These are phyloP conservation scores for Puccinia horiana DNA, from an alignment of 1,284 basidiomycete species.

Conservation along the genomic window DNA sequence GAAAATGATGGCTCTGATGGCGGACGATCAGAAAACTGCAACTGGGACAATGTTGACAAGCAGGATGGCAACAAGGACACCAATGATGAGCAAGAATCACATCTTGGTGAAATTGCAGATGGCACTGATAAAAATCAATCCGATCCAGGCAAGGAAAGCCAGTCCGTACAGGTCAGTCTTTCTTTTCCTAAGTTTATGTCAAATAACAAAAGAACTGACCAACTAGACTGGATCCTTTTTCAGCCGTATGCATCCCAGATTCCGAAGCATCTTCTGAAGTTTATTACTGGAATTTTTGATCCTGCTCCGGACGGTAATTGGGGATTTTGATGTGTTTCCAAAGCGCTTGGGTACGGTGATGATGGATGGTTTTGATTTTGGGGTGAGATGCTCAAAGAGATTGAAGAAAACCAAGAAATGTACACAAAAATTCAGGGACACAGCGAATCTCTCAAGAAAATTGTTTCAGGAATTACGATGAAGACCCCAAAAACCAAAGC, in stretches of 20 bases:
- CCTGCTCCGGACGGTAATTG: not conserved
- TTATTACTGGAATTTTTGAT: not conserved
- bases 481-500: not conserved
- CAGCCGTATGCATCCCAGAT: not conserved
- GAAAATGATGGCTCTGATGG: no score
- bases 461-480: not conserved
- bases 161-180: no score
- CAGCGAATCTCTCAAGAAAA: not conserved
- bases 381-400: not conserved
- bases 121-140: no score
- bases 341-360: not conserved
- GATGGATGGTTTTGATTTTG: not conserved
- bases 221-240: no score
- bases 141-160: no score
- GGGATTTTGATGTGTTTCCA: not conserved
- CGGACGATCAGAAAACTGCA: no score
- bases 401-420: not conserved
- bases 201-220: no score
- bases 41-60: no score
- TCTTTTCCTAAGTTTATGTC: no score
- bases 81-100: no score
- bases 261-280: not conserved
- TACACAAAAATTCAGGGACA: not conserved
- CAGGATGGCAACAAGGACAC: no score
- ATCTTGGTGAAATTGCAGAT: no score